A percentile compares a stretch with the other conserved stretches of the same genome.
Conservation (phyloP, 163 green algal species). For the Prototheca wickerhamii region DNA sequence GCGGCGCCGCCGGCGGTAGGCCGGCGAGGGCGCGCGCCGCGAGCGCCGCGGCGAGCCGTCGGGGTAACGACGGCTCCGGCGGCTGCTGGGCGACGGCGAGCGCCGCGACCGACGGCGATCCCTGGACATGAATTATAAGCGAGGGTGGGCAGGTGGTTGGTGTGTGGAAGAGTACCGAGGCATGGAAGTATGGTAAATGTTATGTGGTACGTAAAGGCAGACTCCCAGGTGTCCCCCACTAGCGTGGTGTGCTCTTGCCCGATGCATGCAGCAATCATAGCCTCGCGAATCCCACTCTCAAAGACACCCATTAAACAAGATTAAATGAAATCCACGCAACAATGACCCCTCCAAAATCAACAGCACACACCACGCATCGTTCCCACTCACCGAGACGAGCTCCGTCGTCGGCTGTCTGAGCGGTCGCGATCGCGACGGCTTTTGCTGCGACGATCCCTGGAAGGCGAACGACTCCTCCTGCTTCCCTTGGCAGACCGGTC, state of each 20-base stretch:
- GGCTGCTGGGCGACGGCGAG: conserved; percentile 4
- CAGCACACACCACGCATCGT: too few species aligned
- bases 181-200: too few species aligned
- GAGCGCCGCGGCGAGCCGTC: conserved; percentile 3
- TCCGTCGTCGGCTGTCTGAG: background rate
- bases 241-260: too few species aligned
- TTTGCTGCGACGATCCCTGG: background rate
- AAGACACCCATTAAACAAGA: too few species aligned
- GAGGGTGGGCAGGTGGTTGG: background rate
- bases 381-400: too few species aligned
- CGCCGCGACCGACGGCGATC: background rate
- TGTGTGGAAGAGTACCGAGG: background rate
- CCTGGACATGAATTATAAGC: background rate
- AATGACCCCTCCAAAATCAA: background rate
- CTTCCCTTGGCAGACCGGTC: too few species aligned
- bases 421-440: too few species aligned
- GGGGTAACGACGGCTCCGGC: background rate
- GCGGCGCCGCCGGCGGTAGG: conserved; percentile 5
- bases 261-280: too few species aligned
- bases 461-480: background rate
- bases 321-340: background rate
- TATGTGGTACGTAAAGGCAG: too few species aligned
- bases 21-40: conserved; percentile 12
- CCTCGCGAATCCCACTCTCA: too few species aligned
- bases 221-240: too few species aligned